Evolutionary conservation across 768 basidiomycete species (phyloP), one percentile per base, ranked within the genome.

Genomic region (Leccinum subgranulosum): DNA sequence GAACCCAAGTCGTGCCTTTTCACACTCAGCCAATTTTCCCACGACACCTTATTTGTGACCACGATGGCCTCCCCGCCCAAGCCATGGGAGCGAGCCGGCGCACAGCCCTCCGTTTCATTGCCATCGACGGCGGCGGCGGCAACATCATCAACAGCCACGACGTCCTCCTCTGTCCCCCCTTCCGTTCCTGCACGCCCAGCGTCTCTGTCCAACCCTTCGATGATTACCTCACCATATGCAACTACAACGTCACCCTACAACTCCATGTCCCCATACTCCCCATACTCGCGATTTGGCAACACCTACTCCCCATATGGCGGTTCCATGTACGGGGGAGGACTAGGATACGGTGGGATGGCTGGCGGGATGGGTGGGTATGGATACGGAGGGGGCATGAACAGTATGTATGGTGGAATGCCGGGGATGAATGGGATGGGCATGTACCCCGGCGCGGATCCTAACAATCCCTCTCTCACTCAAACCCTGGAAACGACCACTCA

Each of bases 401-500:
- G 78, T 56, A 76, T 76, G 66, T 74, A 75, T 21, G 73, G 74
- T 10, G 74, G 74, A 9, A 67, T 71, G 60, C 69, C 68, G 4
- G 76, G 74, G 7, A 75, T 78, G 67, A 73, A 73, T n/a, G 77
- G 77, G 43, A 72, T 72, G 60, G 75, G 74, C 53, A 69, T 74
- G 64, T 66, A 69, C 36, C 69, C 70, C 43, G 76, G 73, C 25
- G 75, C 76, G 72, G 81, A 84, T 74, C 75, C 82, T 49, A 72
- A 75, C 62, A 73, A 81, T 41, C 82, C 86, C 0, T 84, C 85
- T 6, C 85, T 98, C 56, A 87, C 93, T 0, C 92, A 94, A 67
- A 86, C 90, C 0, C 87, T 98, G 59, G 94, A 97, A 75, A 71
- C 84, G 6, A 90, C 92, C 10, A 99, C 96, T 2, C 88, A 91